phyloP scores from a whole-genome alignment of 2,329 filamentous ascomycete species.

The Coniochaeta sp. region DNA sequence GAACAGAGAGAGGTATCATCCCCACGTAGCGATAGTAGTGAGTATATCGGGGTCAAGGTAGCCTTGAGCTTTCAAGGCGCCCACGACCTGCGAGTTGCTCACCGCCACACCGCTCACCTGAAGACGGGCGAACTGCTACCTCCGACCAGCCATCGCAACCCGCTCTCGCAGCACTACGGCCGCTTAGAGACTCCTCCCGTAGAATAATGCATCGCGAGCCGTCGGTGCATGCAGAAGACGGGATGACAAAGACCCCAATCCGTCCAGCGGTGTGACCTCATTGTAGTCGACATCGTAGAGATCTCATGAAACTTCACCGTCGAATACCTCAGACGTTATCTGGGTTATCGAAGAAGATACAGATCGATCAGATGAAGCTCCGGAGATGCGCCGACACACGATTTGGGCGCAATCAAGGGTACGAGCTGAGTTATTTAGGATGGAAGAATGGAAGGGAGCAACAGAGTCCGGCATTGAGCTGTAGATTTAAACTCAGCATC shows the following conservation, averaged over 20 bases:
- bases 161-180: background rate
- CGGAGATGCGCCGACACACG: background rate
- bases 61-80: background rate
- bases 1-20: background rate
- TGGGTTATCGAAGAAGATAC: background rate
- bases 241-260: background rate
- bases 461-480: slow-evolving; percentile 8
- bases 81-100: background rate
- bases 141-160: background rate
- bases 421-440: background rate
- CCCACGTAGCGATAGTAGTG: too few relatives aligned
- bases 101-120: background rate
- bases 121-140: background rate
- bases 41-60: background rate
- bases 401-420: background rate
- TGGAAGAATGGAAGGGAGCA: background rate
- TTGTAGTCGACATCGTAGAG: background rate
- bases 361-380: background rate
- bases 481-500: slow-evolving; percentile 8
- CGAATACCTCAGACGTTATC: background rate
- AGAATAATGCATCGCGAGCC: background rate
- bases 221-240: background rate
- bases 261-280: background rate
- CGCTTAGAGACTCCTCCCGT: background rate
- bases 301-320: background rate